Base-by-base conservation (phyloP, 2,329 filamentous ascomycete species). In the Cordyceps cateniannulata region DNA sequence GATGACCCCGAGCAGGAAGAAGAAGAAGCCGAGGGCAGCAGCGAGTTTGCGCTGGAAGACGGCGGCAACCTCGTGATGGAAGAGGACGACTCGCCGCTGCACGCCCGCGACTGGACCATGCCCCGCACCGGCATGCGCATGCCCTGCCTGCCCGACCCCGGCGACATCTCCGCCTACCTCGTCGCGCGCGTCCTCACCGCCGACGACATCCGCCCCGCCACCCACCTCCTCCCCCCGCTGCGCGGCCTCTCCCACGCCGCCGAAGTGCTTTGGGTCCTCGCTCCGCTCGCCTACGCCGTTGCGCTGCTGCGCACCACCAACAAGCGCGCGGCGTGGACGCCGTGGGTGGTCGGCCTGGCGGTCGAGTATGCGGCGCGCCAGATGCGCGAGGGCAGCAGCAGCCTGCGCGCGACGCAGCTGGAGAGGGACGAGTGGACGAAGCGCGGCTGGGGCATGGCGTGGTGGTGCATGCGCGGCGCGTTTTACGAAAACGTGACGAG, bases 401-500 rank as follows among this genome's bases (percentile, higher is more conserved):
- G 91, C 32, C 78, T 95, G 63, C 83, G 90, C 54, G 92, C 95
- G 35, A 96, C 93, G 25, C 85, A 89, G 9, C 80, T 99, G 20
- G 95, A 99, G 76, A 85, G 87, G 61, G 93, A 97, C 66, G 93
- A 98, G 77, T 85, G 96, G 81, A 86, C 82, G 70, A 92, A 91
- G 75, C 83, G 95, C 64, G 92, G 90, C 44, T 96, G 92, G 91
- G 87, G 86, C 2, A 88, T 97, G 80, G 89, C 87, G 22, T 98
- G 95, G 93, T 99, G 95, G 95, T 77, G 84, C 27, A 95, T 99
- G 91, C 85, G 93, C 63, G 93, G 95, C n/a, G 92, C 93, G 2
- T 96, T 96, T 68, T 99, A 99, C 75, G 91, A 98, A 75, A 91
- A 92, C 68, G 81, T 97, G 63, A 96, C 91, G 52, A 90, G 90